phyloP scores from a whole-genome alignment of 2,329 filamentous ascomycete species.

The Rhynchosporium agropyri region DNA sequence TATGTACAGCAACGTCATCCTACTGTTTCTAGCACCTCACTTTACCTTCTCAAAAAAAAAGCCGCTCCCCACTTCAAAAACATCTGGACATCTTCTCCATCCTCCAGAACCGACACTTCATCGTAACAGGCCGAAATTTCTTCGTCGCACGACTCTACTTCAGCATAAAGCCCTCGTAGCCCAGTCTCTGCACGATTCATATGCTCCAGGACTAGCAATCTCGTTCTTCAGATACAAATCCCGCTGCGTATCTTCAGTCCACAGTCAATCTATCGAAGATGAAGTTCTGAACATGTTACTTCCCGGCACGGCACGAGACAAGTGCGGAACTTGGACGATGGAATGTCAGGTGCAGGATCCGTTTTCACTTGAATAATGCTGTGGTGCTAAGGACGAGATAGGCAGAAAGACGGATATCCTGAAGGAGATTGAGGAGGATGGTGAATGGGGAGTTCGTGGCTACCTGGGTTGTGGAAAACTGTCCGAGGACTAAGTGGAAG shows the following conservation, averaged over 20 bases:
- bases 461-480: conserved; percentile 27
- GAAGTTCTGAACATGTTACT: conserved; percentile 28
- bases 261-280: conserved; percentile 14
- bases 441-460: conserved; percentile 25
- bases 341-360: too few relatives aligned
- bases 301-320: conserved; percentile 23
- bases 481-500: conserved; percentile 24
- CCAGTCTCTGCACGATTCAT: conserved; percentile 19
- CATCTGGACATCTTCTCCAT: conserved; percentile 4
- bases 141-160: conserved; percentile 32
- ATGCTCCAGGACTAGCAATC: conserved; percentile 8
- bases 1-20: conserved; percentile 5
- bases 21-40: background rate
- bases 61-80: background rate
- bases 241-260: conserved; percentile 5
- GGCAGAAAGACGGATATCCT: conserved; percentile 15
- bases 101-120: conserved; percentile 23
- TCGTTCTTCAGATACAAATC: conserved; percentile 27
- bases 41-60: background rate
- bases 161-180: conserved; percentile 22
- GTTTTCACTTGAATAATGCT: background rate
- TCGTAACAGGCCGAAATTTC: conserved; percentile 27
- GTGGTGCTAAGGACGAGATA: background rate
- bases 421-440: conserved; percentile 14
- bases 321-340: background rate